These are phyloP conservation scores for Eremothecium cymbalariae DNA, from an alignment of 1,139 yeast genomes.

Conservation along the genomic window DNA sequence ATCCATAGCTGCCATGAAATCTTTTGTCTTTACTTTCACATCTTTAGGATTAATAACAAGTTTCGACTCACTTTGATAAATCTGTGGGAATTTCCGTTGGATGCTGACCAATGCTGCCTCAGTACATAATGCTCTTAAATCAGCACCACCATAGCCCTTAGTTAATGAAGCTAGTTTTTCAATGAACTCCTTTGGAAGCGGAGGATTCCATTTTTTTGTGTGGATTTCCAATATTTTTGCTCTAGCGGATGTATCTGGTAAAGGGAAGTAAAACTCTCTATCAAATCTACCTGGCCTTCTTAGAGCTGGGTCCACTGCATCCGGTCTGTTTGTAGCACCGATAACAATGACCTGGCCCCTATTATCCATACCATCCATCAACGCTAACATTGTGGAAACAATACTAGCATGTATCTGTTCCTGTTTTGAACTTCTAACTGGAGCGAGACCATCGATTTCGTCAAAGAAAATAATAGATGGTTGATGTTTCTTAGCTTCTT, in stretches of 20 bases:
- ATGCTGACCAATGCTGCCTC: slow-evolving; percentile 92
- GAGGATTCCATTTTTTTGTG: slow-evolving; percentile 83
- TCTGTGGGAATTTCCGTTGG: slow-evolving; percentile 89
- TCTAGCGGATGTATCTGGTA: slow-evolving; percentile 79
- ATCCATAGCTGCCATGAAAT: slow-evolving; percentile 78
- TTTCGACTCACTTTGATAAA: slow-evolving; percentile 69
- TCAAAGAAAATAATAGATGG: slow-evolving; percentile 94
- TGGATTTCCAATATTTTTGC: slow-evolving; percentile 73
- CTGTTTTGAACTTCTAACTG: slow-evolving; percentile 92
- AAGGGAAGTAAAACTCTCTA: slow-evolving; percentile 90
- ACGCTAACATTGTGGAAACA: slow-evolving; percentile 84
- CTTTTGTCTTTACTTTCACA: slow-evolving; percentile 73
- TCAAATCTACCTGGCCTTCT: slow-evolving; percentile 98
- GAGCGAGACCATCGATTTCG: slow-evolving; percentile 97
- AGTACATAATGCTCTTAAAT: slow-evolving; percentile 84
- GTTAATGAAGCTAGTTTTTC: slow-evolving; percentile 69
- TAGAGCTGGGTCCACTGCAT: slow-evolving; percentile 93
- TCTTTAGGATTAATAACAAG: slow-evolving; percentile 61
- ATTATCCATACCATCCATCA: slow-evolving; percentile 99
- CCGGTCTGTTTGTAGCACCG: slow-evolving; percentile 98
- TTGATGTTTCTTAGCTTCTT: slow-evolving; percentile 93
- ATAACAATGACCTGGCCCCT: slow-evolving; percentile 94
- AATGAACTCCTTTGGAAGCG: slow-evolving; percentile 49
- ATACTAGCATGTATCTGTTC: slow-evolving; percentile 98
- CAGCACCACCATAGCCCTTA: slow-evolving; percentile 98